Conservation (phyloP, 345 rosid genomes). For the Psidium guajava region DNA sequence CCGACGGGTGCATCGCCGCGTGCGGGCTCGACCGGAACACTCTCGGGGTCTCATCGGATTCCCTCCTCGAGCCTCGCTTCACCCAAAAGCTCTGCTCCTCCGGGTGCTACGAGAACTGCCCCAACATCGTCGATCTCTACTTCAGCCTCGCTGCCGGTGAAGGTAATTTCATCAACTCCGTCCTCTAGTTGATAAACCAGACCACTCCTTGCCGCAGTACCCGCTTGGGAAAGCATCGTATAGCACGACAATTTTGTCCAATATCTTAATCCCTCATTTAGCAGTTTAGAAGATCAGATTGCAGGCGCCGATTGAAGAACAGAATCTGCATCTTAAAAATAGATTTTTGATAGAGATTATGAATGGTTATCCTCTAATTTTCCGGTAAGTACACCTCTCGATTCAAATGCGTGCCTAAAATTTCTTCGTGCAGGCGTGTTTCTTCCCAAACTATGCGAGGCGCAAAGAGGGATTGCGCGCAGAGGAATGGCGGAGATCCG, state of each 20-base stretch:
- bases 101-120: slow-evolving; percentile 62
- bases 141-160: slow-evolving; percentile 92
- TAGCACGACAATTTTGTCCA: background rate
- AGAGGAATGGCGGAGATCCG: slow-evolving; percentile 53
- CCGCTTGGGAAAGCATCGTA: background rate
- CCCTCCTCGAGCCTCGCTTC: slow-evolving; percentile 59
- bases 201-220: background rate
- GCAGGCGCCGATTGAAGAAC: background rate
- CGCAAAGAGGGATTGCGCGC: slow-evolving; percentile 26
- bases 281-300: background rate
- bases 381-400: background rate
- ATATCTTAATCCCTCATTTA: background rate
- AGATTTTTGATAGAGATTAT: background rate
- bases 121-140: slow-evolving; percentile 76
- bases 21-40: slow-evolving; percentile 76
- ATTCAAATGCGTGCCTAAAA: background rate
- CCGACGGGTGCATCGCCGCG: slow-evolving; percentile 49
- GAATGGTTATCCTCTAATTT: background rate
- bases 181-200: background rate
- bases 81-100: slow-evolving; percentile 61
- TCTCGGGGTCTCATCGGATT: slow-evolving; percentile 80
- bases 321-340: background rate
- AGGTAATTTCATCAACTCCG: slow-evolving; percentile 26
- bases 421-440: slow-evolving; percentile 36
- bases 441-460: slow-evolving; percentile 67